Percentiles rank a stretch among this genome's conserved stretches.
phyloP scores from a whole-genome alignment of 2,329 filamentous ascomycete species.

The Cordyceps pruinosa region DNA sequence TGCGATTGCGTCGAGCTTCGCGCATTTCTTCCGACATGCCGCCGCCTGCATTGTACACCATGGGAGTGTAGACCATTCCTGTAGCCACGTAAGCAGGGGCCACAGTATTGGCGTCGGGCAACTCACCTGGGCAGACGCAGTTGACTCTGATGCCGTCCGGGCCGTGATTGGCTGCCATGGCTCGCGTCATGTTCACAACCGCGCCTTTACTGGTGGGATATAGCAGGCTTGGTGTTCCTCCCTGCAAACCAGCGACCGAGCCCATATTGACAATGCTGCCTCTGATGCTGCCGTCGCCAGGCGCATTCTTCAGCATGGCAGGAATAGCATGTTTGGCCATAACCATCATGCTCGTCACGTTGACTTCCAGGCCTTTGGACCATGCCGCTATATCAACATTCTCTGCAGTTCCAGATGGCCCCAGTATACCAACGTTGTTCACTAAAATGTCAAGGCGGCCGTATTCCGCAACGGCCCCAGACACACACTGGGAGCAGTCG shows the following conservation, averaged over 20 bases:
- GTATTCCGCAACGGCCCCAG: constrained; percentile 38
- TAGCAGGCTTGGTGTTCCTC: constrained; percentile 37
- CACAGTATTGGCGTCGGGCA: not conserved
- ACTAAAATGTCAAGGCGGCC: constrained; percentile 38
- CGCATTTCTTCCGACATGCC: constrained; percentile 34
- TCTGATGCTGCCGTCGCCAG: constrained; percentile 28
- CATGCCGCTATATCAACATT: constrained; percentile 54
- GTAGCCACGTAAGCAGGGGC: not conserved
- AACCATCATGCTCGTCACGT: constrained; percentile 58
- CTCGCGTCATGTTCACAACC: constrained; percentile 44
- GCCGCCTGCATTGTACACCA: constrained; percentile 30
- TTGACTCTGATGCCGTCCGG: constrained; percentile 40
- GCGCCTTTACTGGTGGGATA: constrained; percentile 43
- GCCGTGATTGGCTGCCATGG: constrained; percentile 45
- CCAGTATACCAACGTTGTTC: constrained; percentile 41
- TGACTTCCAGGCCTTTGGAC: constrained; percentile 51
- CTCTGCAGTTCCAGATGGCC: constrained; percentile 51
- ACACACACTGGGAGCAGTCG: constrained; percentile 42
- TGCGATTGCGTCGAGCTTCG: constrained; percentile 30
- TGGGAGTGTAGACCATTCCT: constrained; percentile 41
- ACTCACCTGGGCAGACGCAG: constrained; percentile 38
- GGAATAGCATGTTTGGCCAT: constrained; percentile 58
- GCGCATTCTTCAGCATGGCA: constrained; percentile 47
- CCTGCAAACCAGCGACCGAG: constrained; percentile 49
- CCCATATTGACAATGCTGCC: constrained; percentile 57